These are phyloP conservation scores for Heracleum sosnowskyi DNA, from an alignment of 129 eudicot genomes.

Conservation along the genomic window DNA sequence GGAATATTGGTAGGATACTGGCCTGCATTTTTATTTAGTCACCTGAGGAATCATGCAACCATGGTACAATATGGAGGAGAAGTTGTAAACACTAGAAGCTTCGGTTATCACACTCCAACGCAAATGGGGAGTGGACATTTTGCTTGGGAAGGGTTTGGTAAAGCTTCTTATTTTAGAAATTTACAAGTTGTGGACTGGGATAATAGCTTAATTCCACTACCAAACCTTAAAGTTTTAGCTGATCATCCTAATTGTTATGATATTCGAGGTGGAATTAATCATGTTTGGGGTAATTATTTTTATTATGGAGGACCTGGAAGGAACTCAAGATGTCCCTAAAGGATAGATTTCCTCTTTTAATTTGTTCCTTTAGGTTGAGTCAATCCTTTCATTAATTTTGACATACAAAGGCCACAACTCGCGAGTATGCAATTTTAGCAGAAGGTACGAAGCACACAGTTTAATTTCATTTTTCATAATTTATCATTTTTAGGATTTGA, in stretches of 20 bases:
- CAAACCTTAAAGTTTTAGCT: constrained; percentile 60
- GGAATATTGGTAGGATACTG: constrained; percentile 83
- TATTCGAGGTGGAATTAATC: constrained; percentile 61
- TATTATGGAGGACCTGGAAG: constrained; percentile 94
- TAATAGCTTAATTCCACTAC: constrained; percentile 53
- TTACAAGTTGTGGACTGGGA: constrained; percentile 89
- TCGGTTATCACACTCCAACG: constrained; percentile 62
- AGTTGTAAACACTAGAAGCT: constrained; percentile 44
- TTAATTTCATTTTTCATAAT: too few species aligned
- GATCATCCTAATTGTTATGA: constrained; percentile 91
- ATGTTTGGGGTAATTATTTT: constrained; percentile 89
- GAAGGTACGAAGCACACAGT: too few species aligned
- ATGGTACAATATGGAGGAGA: constrained; percentile 97
- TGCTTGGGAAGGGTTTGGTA: constrained; percentile 75
- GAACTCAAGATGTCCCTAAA: constrained; percentile 62
- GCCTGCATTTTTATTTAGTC: constrained; percentile 81
- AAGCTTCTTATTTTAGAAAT: constrained; percentile 80
- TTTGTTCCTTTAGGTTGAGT: background rate
- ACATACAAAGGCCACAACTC: too few species aligned
- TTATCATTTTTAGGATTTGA: too few species aligned
- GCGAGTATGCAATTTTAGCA: too few species aligned
- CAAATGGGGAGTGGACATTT: constrained; percentile 99
- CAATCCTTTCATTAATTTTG: background rate
- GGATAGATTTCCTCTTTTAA: background rate
- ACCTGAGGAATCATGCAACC: constrained; percentile 64